phyloP scores from a whole-genome alignment of 768 basidiomycete genomes.

The Hypholoma sublateritium region DNA sequence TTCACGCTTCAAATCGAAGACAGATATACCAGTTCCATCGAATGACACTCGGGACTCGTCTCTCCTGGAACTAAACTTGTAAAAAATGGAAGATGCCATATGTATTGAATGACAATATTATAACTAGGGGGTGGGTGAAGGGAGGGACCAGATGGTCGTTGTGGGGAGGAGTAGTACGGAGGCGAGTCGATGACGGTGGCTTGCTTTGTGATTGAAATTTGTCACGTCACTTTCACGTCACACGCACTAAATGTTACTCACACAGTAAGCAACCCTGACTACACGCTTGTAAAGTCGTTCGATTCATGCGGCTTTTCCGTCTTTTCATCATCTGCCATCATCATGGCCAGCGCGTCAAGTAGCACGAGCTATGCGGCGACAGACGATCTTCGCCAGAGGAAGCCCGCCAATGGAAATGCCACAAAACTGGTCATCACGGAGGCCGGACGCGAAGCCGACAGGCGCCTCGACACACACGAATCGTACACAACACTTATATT shows the following conservation, averaged over 20 bases:
- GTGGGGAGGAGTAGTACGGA: background rate
- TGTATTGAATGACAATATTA: conserved; percentile 39
- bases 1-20: conserved; percentile 99
- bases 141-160: conserved; percentile 8
- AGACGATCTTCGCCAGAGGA: conserved; percentile 17
- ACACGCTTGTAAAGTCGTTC: conserved; percentile 20
- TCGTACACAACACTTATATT: conserved; percentile 35
- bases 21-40: conserved; percentile 98
- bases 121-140: conserved; percentile 18
- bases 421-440: conserved; percentile 50
- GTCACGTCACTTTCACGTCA: conserved; percentile 16
- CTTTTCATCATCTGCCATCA: background rate
- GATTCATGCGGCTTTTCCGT: conserved; percentile 7
- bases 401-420: conserved; percentile 19
- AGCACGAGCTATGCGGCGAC: conserved; percentile 1
- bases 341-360: background rate
- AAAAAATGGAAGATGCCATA: conserved; percentile 93
- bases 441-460: conserved; percentile 73
- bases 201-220: conserved; percentile 10
- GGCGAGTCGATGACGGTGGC: background rate
- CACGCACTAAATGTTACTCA: background rate
- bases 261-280: background rate
- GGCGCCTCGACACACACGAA: conserved; percentile 69
- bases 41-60: conserved; percentile 95
- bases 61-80: conserved; percentile 94